Conservation (phyloP, 2,329 filamentous ascomycete genomes). For the Fusarium sp. region DNA sequence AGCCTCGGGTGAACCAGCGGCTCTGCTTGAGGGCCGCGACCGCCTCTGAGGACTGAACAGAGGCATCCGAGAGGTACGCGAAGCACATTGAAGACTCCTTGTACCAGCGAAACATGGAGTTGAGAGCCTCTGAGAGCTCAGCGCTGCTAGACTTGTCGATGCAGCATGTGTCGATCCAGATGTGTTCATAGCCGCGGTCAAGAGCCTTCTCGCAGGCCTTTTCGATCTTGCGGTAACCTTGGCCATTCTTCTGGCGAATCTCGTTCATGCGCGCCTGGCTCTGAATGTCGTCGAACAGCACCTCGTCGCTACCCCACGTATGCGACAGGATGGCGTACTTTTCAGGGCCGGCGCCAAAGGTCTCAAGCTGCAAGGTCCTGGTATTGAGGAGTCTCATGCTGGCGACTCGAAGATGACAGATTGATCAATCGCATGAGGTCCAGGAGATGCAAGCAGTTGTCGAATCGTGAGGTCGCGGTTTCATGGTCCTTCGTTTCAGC, state of each 20-base stretch:
- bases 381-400: slow-evolving; percentile 43
- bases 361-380: slow-evolving; percentile 40
- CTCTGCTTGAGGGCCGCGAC: slow-evolving; percentile 33
- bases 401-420: slow-evolving; percentile 7
- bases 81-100: slow-evolving; percentile 34
- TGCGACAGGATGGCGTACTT: slow-evolving; percentile 43
- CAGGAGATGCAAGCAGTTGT: slow-evolving; percentile 8
- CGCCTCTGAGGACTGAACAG: slow-evolving; percentile 19
- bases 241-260: slow-evolving; percentile 31
- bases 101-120: slow-evolving; percentile 44
- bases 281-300: slow-evolving; percentile 38
- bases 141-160: slow-evolving; percentile 42
- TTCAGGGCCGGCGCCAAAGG: slow-evolving; percentile 24
- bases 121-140: slow-evolving; percentile 41
- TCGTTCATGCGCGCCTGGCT: slow-evolving; percentile 32
- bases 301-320: slow-evolving; percentile 42
- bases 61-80: slow-evolving; percentile 40
- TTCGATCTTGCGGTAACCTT: slow-evolving; percentile 37
- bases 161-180: slow-evolving; percentile 44
- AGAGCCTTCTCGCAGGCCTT: slow-evolving; percentile 38
- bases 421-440: slow-evolving; percentile 10
- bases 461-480: slow-evolving; percentile 24
- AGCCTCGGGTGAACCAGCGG: slow-evolving; percentile 41
- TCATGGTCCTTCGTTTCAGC: slow-evolving; percentile 37
- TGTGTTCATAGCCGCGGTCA: slow-evolving; percentile 33